Conservation (phyloP, 192 early-diverging fungal species). For the Coemansia sp. region DNA sequence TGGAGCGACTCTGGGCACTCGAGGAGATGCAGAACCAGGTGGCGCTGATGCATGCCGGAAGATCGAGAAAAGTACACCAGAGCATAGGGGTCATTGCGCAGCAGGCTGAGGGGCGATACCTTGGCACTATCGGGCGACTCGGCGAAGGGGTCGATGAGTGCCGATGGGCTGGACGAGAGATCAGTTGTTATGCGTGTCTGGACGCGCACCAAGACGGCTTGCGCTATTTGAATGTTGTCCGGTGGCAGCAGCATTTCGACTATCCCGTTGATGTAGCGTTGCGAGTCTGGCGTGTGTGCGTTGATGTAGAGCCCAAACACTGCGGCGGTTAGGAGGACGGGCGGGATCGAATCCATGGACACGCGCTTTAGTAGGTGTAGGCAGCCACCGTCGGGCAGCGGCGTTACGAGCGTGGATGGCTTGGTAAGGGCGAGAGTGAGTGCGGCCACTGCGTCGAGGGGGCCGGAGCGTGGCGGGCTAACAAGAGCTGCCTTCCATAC, state of each 20-base stretch:
- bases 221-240: neutral
- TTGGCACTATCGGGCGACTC: neutral
- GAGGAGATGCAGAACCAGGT: slow-evolving; percentile 36
- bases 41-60: neutral
- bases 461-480: neutral
- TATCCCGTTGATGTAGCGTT: slow-evolving; percentile 33
- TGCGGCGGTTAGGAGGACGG: slow-evolving; percentile 15
- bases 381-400: slow-evolving; percentile 12
- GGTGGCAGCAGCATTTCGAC: slow-evolving; percentile 4
- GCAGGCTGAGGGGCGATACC: neutral
- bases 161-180: slow-evolving; percentile 1
- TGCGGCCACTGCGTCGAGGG: neutral
- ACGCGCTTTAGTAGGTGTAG: slow-evolving; percentile 30
- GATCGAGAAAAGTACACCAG: slow-evolving; percentile 21
- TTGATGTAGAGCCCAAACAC: slow-evolving; percentile 25
- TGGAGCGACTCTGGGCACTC: slow-evolving; percentile 9
- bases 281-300: slow-evolving; percentile 15
- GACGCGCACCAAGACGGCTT: slow-evolving; percentile 5
- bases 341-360: slow-evolving; percentile 20
- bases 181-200: slow-evolving; percentile 12
- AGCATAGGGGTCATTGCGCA: slow-evolving; percentile 11
- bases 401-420: neutral
- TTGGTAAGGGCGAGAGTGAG: neutral
- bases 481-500: neutral
- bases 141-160: slow-evolving; percentile 19